Base-by-base conservation (phyloP, 352 stramenopile species). In the Phytophthora pini region DNA sequence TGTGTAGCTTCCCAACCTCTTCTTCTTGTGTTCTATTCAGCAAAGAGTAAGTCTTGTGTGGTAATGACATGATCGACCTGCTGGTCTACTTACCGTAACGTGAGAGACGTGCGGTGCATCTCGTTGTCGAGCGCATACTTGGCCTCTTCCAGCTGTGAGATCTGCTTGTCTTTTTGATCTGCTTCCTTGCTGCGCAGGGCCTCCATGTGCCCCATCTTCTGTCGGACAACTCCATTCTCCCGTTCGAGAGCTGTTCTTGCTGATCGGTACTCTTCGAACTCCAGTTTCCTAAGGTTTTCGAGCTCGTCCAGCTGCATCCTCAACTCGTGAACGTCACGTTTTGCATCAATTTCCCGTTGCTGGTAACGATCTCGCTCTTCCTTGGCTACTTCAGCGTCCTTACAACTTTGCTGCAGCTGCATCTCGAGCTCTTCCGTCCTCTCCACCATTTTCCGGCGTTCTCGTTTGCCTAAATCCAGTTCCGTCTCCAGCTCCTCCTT, bases 201-300 rank as follows among this genome's bases (percentile, higher is more conserved):
- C 47, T 92, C 80, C 17, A 63, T 31, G 26, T 86, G 80, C 2
- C 49, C 76, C 47, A 87, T 68, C 46, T 90, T 89, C 11, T 90
- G 79, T 34, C 81, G 75, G 22, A 85, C 45, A 20, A 80, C 71
- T 3, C 50, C 71, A 52, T 68, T 76, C 41, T 93, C 82, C 10
- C 81, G 77, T 72, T 93, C 82, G 5, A 91, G 69, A 3, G 79
- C 62, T 12, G 70, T 70, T 3, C 82, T 67, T 26, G 75, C 51
- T 1, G 60, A 68, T 2, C 82, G 79, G 38, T 91, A 90, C 41
- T 92, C 84, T 61, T 94, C 84, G 67, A 88, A 90, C 38, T 93
- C 82, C 34, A 90, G 69, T 31, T 79, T 80, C 10, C 70, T 75
- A 3, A 64, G 60, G 43, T 80, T 89, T 32, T 94, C 82, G 5